A percentile compares a stretch with the other conserved stretches of the same genome.
Conservation (phyloP, 352 stramenopile genomes). For the Aphanomyces stellatus region DNA sequence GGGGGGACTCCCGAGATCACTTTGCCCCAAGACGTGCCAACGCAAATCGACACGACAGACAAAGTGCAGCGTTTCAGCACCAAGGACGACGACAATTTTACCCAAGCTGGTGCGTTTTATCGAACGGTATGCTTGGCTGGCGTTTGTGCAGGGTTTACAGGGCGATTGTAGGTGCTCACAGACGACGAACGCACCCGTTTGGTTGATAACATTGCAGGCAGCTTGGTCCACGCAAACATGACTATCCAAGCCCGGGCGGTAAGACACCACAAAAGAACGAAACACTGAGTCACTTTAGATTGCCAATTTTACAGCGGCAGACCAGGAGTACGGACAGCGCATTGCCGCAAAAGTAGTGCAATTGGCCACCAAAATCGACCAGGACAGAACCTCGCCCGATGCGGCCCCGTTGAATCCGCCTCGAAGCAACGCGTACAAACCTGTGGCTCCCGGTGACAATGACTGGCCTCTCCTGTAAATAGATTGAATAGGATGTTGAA, state of each 20-base stretch:
- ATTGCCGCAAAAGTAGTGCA: slow-evolving; percentile 67
- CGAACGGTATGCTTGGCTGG: slow-evolving; percentile 15
- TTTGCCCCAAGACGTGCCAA: slow-evolving; percentile 23
- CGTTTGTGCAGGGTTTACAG: background rate
- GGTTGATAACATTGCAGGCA: slow-evolving; percentile 81
- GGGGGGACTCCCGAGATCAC: slow-evolving; percentile 26
- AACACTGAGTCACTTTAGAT: slow-evolving; percentile 24
- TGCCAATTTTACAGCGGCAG: slow-evolving; percentile 80
- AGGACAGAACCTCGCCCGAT: slow-evolving; percentile 22
- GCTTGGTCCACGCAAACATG: slow-evolving; percentile 66
- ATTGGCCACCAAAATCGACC: slow-evolving; percentile 15
- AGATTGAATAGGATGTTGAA: too few species aligned
- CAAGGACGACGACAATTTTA: slow-evolving; percentile 85
- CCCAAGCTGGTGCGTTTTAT: slow-evolving; percentile 76
- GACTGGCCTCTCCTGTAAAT: slow-evolving; percentile 40
- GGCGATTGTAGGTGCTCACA: slow-evolving; percentile 45
- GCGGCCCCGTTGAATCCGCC: slow-evolving; percentile 48
- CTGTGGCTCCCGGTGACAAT: slow-evolving; percentile 37
- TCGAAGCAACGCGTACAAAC: slow-evolving; percentile 40
- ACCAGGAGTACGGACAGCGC: slow-evolving; percentile 74
- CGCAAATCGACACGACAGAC: slow-evolving; percentile 33
- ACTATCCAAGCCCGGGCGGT: slow-evolving; percentile 65
- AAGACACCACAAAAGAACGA: background rate
- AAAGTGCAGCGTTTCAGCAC: slow-evolving; percentile 52
- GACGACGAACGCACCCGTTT: slow-evolving; percentile 57